A percentile compares a stretch with the other conserved stretches of the same genome.
Conservation (phyloP, 192 early-diverging fungal species). For the Chytriomyces confervae region DNA sequence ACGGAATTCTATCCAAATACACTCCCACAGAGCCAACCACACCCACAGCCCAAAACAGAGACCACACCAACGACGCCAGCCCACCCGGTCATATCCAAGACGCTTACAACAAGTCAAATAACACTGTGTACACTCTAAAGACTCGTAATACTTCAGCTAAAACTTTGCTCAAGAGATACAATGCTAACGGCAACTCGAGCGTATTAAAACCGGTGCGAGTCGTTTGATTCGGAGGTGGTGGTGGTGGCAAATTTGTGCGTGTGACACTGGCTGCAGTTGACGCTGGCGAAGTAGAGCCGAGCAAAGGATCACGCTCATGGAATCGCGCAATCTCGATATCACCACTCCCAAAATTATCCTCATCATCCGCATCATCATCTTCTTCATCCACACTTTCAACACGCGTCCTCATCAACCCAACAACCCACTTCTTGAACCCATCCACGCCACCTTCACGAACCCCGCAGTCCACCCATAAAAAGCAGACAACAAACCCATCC, state of each 20-base stretch:
- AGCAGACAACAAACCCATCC: conserved; percentile 29
- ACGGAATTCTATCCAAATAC: conserved; percentile 16
- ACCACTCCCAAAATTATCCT: no score
- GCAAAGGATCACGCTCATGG: no score
- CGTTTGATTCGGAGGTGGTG: not conserved
- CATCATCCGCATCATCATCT: no score
- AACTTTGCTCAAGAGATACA: conserved; percentile 50
- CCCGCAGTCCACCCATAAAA: conserved; percentile 46
- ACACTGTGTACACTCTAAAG: not conserved
- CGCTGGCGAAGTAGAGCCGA: no score
- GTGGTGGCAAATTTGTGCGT: no score
- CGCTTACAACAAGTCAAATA: conserved; percentile 6
- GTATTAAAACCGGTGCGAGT: not conserved
- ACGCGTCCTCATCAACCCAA: not conserved
- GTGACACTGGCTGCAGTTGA: no score
- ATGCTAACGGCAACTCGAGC: conserved; percentile 39
- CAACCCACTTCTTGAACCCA: not conserved
- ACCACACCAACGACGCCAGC: conserved; percentile 24
- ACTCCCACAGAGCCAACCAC: conserved; percentile 24
- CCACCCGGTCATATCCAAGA: conserved; percentile 21
- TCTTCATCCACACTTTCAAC: not conserved
- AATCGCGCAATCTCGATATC: no score
- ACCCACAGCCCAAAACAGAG: conserved; percentile 6
- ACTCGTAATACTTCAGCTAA: not conserved
- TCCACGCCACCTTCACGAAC: conserved; percentile 40